These are phyloP conservation scores for Backusella circina DNA, from an alignment of 192 early-diverging fungal genomes.

Conservation along the genomic window DNA sequence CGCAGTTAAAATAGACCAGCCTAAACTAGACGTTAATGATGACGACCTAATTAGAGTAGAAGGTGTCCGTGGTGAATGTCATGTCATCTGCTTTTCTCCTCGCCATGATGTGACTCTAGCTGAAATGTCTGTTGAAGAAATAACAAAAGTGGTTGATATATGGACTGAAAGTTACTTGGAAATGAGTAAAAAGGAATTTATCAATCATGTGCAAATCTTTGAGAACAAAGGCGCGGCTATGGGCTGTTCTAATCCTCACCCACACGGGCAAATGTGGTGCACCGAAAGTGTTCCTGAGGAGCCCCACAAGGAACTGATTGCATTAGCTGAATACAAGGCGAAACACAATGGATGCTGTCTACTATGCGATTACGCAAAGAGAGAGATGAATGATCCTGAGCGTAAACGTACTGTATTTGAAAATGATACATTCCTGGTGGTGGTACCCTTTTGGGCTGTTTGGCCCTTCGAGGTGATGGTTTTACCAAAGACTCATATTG, in stretches of 20 bases:
- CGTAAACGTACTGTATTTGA: constrained; percentile 59
- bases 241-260: constrained; percentile 98
- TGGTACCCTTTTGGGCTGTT: constrained; percentile 95
- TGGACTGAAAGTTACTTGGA: constrained; percentile 71
- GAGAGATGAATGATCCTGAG: constrained; percentile 43
- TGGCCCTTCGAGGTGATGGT: constrained; percentile 98
- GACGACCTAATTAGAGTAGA: constrained; percentile 50
- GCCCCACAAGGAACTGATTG: constrained; percentile 64
- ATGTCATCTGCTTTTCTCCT: constrained; percentile 93
- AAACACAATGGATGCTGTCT: constrained; percentile 60
- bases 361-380: constrained; percentile 76
- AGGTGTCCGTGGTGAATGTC: constrained; percentile 71
- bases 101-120: constrained; percentile 86
- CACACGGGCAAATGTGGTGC: constrained; percentile 94
- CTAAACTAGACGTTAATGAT: constrained; percentile 25
- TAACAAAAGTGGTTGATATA: constrained; percentile 59
- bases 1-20: constrained; percentile 69
- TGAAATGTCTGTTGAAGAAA: constrained; percentile 70
- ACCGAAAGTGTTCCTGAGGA: constrained; percentile 82
- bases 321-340: constrained; percentile 58
- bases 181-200: constrained; percentile 44
- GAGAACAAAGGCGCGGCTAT: constrained; percentile 96
- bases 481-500: constrained; percentile 61
- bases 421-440: constrained; percentile 75
- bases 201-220: constrained; percentile 91